Conservation (phyloP, 192 early-diverging fungal species). For the Coemansia asiatica region DNA sequence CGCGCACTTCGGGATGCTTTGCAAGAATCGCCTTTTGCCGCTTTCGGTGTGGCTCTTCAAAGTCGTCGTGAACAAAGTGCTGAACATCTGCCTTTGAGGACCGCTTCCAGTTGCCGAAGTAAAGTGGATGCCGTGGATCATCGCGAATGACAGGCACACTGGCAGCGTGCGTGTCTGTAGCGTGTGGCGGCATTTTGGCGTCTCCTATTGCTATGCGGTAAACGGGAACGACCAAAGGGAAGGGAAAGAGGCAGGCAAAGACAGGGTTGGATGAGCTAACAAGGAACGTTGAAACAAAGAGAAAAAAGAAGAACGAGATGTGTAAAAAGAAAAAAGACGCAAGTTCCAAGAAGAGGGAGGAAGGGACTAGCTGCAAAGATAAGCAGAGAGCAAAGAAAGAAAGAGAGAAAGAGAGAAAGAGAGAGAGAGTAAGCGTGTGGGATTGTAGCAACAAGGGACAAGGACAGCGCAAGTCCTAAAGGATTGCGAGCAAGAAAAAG, state of each 20-base stretch:
- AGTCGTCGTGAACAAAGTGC: constrained; percentile 76
- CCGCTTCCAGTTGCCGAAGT: constrained; percentile 78
- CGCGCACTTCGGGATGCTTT: constrained; percentile 82
- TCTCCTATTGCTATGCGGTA: constrained; percentile 1
- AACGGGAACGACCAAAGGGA: neutral
- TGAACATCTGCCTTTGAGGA: constrained; percentile 64
- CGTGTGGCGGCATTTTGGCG: constrained; percentile 34
- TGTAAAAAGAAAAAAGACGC: neutral
- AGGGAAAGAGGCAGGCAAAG: neutral
- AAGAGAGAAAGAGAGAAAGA: neutral
- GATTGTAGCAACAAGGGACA: neutral
- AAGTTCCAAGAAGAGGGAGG: neutral
- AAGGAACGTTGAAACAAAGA: neutral
- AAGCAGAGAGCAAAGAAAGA: constrained; percentile 2
- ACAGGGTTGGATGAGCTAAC: neutral
- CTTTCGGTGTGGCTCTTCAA: constrained; percentile 94
- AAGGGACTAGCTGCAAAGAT: neutral
- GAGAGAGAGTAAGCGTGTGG: neutral
- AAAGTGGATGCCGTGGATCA: constrained; percentile 69
- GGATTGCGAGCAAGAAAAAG: neutral
- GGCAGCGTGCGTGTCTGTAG: constrained; percentile 19
- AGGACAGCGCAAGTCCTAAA: neutral
- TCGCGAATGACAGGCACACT: constrained; percentile 20
- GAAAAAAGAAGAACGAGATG: neutral
- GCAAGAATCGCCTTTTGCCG: constrained; percentile 84